Base-by-base conservation (phyloP, 768 basidiomycete genomes). In the Rhizopogon roseolus region DNA sequence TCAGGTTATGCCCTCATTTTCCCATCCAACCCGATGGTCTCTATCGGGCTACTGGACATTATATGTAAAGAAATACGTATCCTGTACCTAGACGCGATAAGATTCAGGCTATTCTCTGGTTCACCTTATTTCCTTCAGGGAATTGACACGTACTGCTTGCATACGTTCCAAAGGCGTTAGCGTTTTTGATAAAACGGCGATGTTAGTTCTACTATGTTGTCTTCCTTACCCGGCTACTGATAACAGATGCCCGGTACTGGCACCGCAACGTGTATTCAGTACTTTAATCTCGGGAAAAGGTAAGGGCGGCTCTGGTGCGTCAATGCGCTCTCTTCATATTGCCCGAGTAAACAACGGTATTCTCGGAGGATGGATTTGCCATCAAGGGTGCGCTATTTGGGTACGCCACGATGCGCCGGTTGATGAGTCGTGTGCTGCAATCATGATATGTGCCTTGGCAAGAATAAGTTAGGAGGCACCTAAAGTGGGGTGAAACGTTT, bases 111-210 rank as follows among this genome's bases (percentile, higher is more conserved):
- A 3, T 22, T 22, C 22, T 22, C 22, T 22, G 22, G 22, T 22
- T 22, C 22, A 22, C 22, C 29, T 32, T 7, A 10, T 32, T 32
- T 10, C 29, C 29, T 32, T 10, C 8, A 10, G 10, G 29, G 29
- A 17, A 76, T 88, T 54, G 86, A 88, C 60, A 84, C 85, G 86
- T 29, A 85, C 84, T 4, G 81, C 84, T 28, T 70, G 79, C 86
- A 54, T 86, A 86, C 64, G 54, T 84, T 6, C 81, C 84, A 1
- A 62, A 68, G 38, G 44, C 61, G 0, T 56, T 80, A 28, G 80
- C 76, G 5, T 49, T 62, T 2, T 57, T 66, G 8, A 74, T 88
- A 54, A 88, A 22, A 86, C 64, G 50, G 58, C 2, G 58, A 63
- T 59, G 81, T 79, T 27, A 48, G 71, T 44, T 28, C 8, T 3